These are phyloP conservation scores for Hemileia vastatrix DNA, from an alignment of 1,284 basidiomycete species.

Conservation along the genomic window DNA sequence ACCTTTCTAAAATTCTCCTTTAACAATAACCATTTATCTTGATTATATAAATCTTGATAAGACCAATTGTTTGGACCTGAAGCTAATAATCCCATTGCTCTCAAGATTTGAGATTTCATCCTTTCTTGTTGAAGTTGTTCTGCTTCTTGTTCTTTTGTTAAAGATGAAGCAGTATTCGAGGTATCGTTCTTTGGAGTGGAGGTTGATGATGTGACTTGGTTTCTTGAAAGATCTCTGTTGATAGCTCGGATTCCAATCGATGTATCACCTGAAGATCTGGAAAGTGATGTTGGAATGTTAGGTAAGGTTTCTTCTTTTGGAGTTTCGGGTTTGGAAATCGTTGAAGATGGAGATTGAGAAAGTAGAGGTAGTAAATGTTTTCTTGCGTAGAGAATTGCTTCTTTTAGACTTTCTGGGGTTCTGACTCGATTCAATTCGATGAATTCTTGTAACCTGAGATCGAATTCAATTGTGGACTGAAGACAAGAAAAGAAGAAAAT, in stretches of 20 bases:
- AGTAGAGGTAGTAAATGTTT: conserved; percentile 30
- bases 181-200: not conserved
- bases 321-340: not conserved
- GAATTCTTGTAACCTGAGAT: conserved; percentile 86
- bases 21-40: no score
- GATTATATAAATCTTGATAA: no score
- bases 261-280: not conserved
- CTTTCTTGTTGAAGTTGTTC: no score
- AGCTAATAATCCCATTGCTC: no score
- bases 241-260: not conserved
- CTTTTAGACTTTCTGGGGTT: conserved; percentile 41
- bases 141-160: no score
- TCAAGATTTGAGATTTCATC: no score
- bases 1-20: conserved; percentile 53
- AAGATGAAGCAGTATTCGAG: not conserved
- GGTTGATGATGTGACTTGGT: not conserved
- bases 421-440: conserved; percentile 78
- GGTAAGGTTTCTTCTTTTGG: not conserved
- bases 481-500: not conserved
- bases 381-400: conserved; percentile 34
- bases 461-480: conserved; percentile 88
- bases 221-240: not conserved
- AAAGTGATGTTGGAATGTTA: not conserved
- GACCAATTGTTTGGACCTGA: no score
- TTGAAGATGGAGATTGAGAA: not conserved